Conservation (phyloP, 306 rosid species). For the Abrus pulchellus region DNA sequence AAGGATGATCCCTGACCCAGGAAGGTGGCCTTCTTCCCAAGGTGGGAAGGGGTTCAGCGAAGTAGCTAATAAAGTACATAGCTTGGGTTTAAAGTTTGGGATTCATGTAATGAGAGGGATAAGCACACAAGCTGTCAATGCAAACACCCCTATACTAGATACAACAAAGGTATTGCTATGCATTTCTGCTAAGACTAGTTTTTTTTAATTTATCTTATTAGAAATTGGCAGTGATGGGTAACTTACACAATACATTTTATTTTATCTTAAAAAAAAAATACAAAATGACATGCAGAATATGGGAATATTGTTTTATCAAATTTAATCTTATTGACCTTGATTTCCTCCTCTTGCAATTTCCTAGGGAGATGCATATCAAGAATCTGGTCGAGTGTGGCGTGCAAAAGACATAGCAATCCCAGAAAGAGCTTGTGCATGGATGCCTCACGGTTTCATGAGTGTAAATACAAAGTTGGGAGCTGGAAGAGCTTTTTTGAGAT, state of each 20-base stretch:
- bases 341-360: conserved; percentile 36
- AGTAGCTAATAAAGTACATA: conserved; percentile 82
- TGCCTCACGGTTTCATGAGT: conserved; percentile 94
- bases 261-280: not conserved
- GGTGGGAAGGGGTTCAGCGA: conserved; percentile 78
- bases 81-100: conserved; percentile 91
- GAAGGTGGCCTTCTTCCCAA: conserved; percentile 90
- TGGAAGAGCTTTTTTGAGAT: conserved; percentile 86
- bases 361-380: conserved; percentile 76
- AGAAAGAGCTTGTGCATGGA: conserved; percentile 87
- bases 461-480: conserved; percentile 82
- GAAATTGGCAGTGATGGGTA: not conserved
- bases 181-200: conserved; percentile 16
- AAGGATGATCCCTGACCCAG: conserved; percentile 87
- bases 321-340: conserved; percentile 38
- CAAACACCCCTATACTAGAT: conserved; percentile 91
- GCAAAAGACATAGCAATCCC: conserved; percentile 84
- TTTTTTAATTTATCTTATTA: not conserved
- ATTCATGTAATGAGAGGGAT: conserved; percentile 99
- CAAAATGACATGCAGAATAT: not conserved
- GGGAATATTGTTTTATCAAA: conserved; percentile 1
- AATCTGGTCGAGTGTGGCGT: conserved; percentile 77
- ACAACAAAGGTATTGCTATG: conserved; percentile 64
- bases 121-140: conserved; percentile 95
- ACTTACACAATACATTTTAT: conserved; percentile 3